Base-by-base conservation (phyloP, 1,139 yeast genomes). In the Meyerozyma elateridarum region DNA sequence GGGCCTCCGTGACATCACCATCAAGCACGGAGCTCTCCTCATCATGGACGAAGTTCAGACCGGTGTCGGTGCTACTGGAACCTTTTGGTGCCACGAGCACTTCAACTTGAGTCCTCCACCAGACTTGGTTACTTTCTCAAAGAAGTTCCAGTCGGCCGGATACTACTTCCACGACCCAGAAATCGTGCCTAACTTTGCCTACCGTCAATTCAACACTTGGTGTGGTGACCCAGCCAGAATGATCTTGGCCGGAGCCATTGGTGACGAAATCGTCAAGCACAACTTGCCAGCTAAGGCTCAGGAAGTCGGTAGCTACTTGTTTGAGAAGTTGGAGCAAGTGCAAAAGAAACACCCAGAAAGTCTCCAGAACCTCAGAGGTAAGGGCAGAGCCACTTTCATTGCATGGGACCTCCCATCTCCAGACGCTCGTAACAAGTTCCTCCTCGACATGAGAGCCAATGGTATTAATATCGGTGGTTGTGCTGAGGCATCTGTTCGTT, bases 201-300 rank as follows among this genome's bases (percentile, higher is more conserved):
- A 79, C 70, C 79, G 93, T 58, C 91, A 83, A 67, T 83, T 83
- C 71, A 83, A 83, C 76, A 83, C 94, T 39, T 83, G 94, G 94
- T 81, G 89, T 59, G 94, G 94, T 47, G 94, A 83, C 65, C 88
- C 91, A 52, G 78, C 87, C 39, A 77, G 82, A 62, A 75, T 84
- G 51, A 63, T 82, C 46, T 70, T 84, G 51, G 82, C 89, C 35
- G 77, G 79, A 43, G 75, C 83, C 41, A 81, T 83, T 46, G 77
- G 76, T 54, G 60, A 70, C 41, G 88, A 82, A 58, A 61, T 82
- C 34, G 59, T 64, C 37, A 76, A 76, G 51, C 64, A 81, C 56
- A 70, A 78, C 46, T 70, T 83, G 45, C 71, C 74, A 24, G 61
- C 62, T 22, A 62, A 72, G 38, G 73, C 84, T 32, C 67, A 65